Percentiles rank a stretch among this genome's conserved stretches.
These are phyloP conservation scores for Fusarium redolens DNA, from an alignment of 2,329 filamentous ascomycete genomes.

Conservation along the genomic window DNA sequence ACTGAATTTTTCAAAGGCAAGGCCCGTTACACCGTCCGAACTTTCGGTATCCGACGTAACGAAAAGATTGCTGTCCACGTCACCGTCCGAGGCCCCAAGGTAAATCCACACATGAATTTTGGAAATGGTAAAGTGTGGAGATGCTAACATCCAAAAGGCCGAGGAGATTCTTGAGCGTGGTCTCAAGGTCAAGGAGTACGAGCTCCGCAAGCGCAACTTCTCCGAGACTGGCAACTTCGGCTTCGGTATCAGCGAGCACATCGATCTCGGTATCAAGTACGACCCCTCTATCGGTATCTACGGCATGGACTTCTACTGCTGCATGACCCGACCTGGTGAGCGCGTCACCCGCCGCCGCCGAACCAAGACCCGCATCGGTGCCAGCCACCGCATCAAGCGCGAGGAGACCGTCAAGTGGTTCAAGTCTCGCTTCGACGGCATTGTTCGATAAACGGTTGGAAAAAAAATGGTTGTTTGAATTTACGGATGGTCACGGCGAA, in stretches of 20 bases:
- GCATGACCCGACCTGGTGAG: conserved; percentile 99
- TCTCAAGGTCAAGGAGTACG: conserved; percentile 99
- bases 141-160: conserved; percentile 64
- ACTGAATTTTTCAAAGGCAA: conserved; percentile 73
- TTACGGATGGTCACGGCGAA: conserved; percentile 57
- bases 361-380: conserved; percentile 85
- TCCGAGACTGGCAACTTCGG: conserved; percentile 99
- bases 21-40: conserved; percentile 99
- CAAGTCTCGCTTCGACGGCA: conserved; percentile 92
- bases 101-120: conserved; percentile 41
- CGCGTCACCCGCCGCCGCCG: conserved; percentile 96
- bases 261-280: conserved; percentile 99
- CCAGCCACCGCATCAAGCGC: conserved; percentile 92
- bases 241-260: conserved; percentile 99
- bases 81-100: conserved; percentile 95
- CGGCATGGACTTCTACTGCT: conserved; percentile 99
- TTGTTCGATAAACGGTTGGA: conserved; percentile 84
- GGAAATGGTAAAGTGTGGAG: neutral
- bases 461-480: conserved; percentile 44
- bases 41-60: conserved; percentile 99
- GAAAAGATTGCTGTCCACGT: conserved; percentile 99
- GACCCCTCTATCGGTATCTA: conserved; percentile 98
- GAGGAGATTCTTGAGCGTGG: conserved; percentile 99
- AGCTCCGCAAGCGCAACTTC: conserved; percentile 99
- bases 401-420: conserved; percentile 98